phyloP scores from a whole-genome alignment of 352 stramenopile species.

The Achlya hypogyna region DNA sequence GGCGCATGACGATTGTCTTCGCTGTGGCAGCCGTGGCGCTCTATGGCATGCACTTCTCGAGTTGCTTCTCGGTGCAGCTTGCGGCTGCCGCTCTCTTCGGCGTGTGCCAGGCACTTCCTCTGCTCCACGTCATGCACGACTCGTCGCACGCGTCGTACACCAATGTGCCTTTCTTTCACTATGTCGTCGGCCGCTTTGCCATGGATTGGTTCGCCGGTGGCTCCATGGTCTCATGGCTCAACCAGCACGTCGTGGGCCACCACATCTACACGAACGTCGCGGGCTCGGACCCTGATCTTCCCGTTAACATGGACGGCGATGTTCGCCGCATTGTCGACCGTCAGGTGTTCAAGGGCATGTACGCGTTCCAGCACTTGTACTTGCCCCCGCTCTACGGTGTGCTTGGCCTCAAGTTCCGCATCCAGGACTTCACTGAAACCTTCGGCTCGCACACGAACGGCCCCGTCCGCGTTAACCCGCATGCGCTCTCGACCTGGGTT shows the following conservation, averaged over 20 bases:
- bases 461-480: slow-evolving; percentile 87
- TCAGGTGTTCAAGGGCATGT: slow-evolving; percentile 74
- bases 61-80: slow-evolving; percentile 47
- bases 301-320: slow-evolving; percentile 77
- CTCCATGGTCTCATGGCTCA: slow-evolving; percentile 90
- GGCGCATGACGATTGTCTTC: slow-evolving; percentile 83
- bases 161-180: slow-evolving; percentile 63
- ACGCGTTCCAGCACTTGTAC: slow-evolving; percentile 91
- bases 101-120: slow-evolving; percentile 78
- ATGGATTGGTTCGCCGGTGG: slow-evolving; percentile 89
- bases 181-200: slow-evolving; percentile 58
- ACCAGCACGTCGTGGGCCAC: slow-evolving; percentile 94
- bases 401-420: slow-evolving; percentile 90
- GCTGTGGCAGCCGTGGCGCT: slow-evolving; percentile 50
- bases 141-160: slow-evolving; percentile 85
- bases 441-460: slow-evolving; percentile 81
- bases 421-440: slow-evolving; percentile 88
- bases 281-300: slow-evolving; percentile 89
- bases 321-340: slow-evolving; percentile 82
- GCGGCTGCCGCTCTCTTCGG: slow-evolving; percentile 75
- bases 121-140: slow-evolving; percentile 92
- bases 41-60: slow-evolving; percentile 62
- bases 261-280: slow-evolving; percentile 94
- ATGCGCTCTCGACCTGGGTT: slow-evolving; percentile 60
- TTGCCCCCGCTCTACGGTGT: slow-evolving; percentile 90